Base-by-base conservation (phyloP, 225 moss, liverwort and hornwort genomes). In the Rhytidiadelphus loreus region DNA sequence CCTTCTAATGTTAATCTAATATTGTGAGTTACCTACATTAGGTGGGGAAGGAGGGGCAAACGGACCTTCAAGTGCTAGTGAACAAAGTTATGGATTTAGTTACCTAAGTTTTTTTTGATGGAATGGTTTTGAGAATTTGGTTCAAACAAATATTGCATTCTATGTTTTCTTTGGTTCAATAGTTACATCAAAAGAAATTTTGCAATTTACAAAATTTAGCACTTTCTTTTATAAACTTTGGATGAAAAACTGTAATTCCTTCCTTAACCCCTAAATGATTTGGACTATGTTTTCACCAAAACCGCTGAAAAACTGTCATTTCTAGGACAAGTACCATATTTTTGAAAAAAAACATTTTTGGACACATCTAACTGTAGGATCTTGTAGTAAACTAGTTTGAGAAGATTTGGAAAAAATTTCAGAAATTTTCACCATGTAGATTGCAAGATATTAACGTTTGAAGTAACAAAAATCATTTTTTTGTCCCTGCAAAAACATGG, bases 21-120 rank as follows among this genome's bases (percentile, higher is more conserved):
- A 15, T 25, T 71, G 0, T 15, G 3, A 15, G 0, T 0, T 25
- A 1, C 16, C 43, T 26, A 43, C 4, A 24, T 39, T 69, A 25
- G 1, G 5, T 12, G 13, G 1, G 2, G 17, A 2, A 16, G 29
- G 7, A 23, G 10, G 3, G 5, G 9, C 15, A 26, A 8, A 25
- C 0, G 0, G 2, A 70, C 11, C 3, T 14, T 23, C 14, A 70
- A 20, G 7, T 39, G 4, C 39, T 0, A 0, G 13, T 39, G 39
- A 39, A 69, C 5, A 41, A 70, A 41, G 1, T 41, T 25, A 14
- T 41, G 15, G 5, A 70, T 25, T 70, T 70, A 15, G 3, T 25
- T 41, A 41, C 1, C 4, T 13, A 70, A 13, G 5, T 12, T 8
- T 70, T 14, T 41, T 14, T 25, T 41, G 3, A 66, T 6, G 22